Evolutionary conservation across 495 filamentous ascomycete species (phyloP), one percentile per base, ranked within the genome.

Genomic region (Aspergillus haitiensis): DNA sequence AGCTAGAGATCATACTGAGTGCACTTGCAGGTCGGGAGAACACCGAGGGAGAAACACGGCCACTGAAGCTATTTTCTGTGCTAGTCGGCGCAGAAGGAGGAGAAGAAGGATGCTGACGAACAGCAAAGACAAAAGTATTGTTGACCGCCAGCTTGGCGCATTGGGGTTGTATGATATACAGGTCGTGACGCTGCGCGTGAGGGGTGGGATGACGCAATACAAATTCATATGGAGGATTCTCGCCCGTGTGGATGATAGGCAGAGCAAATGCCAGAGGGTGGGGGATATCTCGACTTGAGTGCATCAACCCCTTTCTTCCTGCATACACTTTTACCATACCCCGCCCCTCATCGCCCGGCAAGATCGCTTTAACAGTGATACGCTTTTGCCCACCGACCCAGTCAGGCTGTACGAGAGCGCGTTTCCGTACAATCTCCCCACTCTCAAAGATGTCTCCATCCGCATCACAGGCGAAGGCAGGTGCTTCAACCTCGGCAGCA

Each of bases 41-140:
- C 4, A 90, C 84, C 3, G 85, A 78, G 3, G 90, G 89, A 12
- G 88, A 91, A 7, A 82, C 71, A 10, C 75, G 74, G 6, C 76
- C 76, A 39, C 68, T 72, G 27, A 65, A 57, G 1, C 60, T 55
- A 67, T 77, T 49, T 78, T 86, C 63, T 71, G 75, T 69, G 84
- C 83, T 64, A 78, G 64, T 78, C 5, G 82, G 73, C 16, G 81
- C 64, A 35, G 71, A 61, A 32, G 73, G 69, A 5, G 78, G 70
- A 0, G 87, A 86, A 37, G 91, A 88, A 0, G 92, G 90, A 68
- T 98, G 92, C 67, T 99, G 94, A 32, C 94, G 89, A 50, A 98
- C 88, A 52, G 88, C 87, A 68, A 99, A 99, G 27, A 99, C 93
- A 68, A 96, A 99, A 7, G 94, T 99, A 69, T 98, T 98, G 75